Percentiles rank a stretch among this genome's conserved stretches.
Evolutionary conservation across 2,329 filamentous ascomycete genomes (phyloP).

Genomic region (Grosmannia huntii): DNA sequence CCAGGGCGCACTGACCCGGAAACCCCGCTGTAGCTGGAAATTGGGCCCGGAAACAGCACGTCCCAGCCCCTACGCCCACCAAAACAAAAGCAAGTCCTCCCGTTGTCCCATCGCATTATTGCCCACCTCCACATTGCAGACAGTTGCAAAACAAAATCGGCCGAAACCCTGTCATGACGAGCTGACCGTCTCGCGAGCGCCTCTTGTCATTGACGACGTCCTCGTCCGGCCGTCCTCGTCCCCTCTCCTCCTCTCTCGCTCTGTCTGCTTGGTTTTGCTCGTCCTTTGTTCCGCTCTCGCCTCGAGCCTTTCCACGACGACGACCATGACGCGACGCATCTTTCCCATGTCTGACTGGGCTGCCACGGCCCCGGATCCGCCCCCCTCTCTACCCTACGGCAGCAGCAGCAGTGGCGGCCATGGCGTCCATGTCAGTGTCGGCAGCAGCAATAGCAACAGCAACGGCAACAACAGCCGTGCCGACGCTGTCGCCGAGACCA

Average conservation of each 20-base stretch:
- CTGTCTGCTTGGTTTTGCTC: not conserved
- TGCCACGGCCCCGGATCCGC: conserved; percentile 23
- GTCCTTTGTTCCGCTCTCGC: not conserved
- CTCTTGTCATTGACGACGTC: not conserved
- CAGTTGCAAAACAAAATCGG: not conserved
- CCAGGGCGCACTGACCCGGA: not conserved
- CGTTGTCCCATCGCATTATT: not conserved
- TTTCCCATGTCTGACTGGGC: conserved; percentile 29
- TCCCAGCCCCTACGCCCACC: not conserved
- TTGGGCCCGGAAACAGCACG: not conserved
- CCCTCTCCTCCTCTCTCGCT: not conserved
- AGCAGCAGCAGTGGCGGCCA: not conserved
- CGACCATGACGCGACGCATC: conserved; percentile 21
- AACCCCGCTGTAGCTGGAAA: not conserved
- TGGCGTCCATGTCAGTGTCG: not conserved
- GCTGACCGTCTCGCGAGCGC: not conserved
- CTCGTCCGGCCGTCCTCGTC: not conserved
- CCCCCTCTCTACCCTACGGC: not conserved
- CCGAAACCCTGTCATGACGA: not conserved
- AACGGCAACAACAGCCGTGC: not conserved
- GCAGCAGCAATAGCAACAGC: not conserved
- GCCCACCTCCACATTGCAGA: not conserved
- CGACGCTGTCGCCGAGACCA: not conserved
- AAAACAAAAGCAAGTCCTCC: not conserved
- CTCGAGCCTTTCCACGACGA: too few relatives aligned